Conservation (phyloP, 345 rosid genomes). For the Syzygium oleosum region DNA sequence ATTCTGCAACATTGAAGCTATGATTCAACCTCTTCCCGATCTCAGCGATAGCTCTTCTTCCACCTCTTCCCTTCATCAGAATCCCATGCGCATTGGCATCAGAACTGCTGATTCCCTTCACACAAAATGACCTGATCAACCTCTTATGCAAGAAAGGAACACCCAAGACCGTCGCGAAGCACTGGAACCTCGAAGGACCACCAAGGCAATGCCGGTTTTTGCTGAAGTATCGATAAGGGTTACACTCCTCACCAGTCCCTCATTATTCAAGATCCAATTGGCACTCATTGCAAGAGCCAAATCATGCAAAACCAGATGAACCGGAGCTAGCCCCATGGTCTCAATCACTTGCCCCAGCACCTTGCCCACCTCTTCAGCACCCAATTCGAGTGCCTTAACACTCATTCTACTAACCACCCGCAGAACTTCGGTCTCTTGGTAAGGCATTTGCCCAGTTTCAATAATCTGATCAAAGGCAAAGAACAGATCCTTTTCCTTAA, state of each 20-base stretch:
- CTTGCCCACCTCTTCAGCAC: slow-evolving; percentile 56
- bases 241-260: slow-evolving; percentile 44
- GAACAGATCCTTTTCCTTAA: slow-evolving; percentile 76
- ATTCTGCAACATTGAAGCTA: slow-evolving; percentile 66
- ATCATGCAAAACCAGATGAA: slow-evolving; percentile 87
- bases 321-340: slow-evolving; percentile 65
- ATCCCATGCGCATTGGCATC: slow-evolving; percentile 63
- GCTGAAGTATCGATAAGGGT: slow-evolving; percentile 63
- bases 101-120: slow-evolving; percentile 32
- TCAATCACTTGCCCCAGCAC: slow-evolving; percentile 67
- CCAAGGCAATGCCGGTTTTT: slow-evolving; percentile 59
- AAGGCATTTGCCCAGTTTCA: slow-evolving; percentile 89
- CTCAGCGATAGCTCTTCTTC: slow-evolving; percentile 49
- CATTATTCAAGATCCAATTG: slow-evolving; percentile 61
- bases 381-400: slow-evolving; percentile 44
- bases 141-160: slow-evolving; percentile 29
- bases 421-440: slow-evolving; percentile 38
- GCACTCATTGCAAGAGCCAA: slow-evolving; percentile 68
- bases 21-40: slow-evolving; percentile 56
- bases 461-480: slow-evolving; percentile 91
- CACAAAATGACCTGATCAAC: slow-evolving; percentile 53
- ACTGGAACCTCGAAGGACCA: slow-evolving; percentile 50
- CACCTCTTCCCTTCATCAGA: slow-evolving; percentile 66
- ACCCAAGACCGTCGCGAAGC: slow-evolving; percentile 52
- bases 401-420: slow-evolving; percentile 30